Base-by-base conservation (phyloP, 352 stramenopile species). In the Pythium vanterpoolii region DNA sequence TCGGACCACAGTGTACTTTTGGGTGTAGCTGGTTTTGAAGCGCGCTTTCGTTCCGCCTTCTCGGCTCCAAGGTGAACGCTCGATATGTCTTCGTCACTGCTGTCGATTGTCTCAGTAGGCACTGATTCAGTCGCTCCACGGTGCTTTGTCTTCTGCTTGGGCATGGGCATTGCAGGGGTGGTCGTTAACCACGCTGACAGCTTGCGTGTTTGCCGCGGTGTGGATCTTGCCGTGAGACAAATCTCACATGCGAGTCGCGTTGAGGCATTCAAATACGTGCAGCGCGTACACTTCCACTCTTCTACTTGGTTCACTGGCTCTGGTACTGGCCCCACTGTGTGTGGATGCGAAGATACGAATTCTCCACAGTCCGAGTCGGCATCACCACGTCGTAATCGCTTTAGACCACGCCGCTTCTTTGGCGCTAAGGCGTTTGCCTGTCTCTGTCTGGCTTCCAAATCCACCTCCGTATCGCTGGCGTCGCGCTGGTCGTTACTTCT, bases 1-100 rank as follows among this genome's bases (percentile, higher is more conserved):
- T 90, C 80, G 8, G 66, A 58, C 86, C 82, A 95, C 5, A 93
- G 52, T 16, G 11, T 27, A 27, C 11, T 67, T 60, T 4, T 23
- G 34, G 36, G 38, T 3, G 16, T 21, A n/a, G 6, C 21, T 10
- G 14, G 23, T 1, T 5, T 4, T 31, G 42, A 2, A n/a, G 27
- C 13, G 8, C 19, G 16, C 14, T 45, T 27, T 14, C 9, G n/a
- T 46, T 16, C 13, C 7, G 10, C 8, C 26, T 30, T 34, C 11
- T 54, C 13, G 1, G 30, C 24, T 30, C 16, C 23, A 7, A 11
- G 10, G 4, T 9, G 19, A n/a, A 14, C 24, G 27, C 31, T 16
- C 4, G 62, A 67, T 21, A 70, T 70, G 5, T 42, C 68, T 9
- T 69, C 69, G 13, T 65, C 55, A 16, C 64, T 65, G 27, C 59